phyloP scores from a whole-genome alignment of 176 grass and related monocot genomes.

The Hordeum vulgare region DNA sequence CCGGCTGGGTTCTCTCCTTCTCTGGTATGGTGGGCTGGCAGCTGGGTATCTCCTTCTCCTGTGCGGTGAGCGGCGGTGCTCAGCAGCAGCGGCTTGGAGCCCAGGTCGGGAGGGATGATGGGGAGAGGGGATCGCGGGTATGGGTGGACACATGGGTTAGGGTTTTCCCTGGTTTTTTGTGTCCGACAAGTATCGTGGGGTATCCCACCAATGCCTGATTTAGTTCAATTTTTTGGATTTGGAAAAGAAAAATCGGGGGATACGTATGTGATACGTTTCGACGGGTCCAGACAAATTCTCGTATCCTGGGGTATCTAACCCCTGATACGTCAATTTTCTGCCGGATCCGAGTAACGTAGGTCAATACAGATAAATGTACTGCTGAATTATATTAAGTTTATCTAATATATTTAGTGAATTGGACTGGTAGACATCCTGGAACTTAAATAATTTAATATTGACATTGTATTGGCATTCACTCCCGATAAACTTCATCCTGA shows the following conservation, averaged over 20 bases:
- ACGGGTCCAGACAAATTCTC: background rate
- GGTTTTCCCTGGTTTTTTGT: too few relatives aligned
- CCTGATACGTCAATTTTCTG: background rate
- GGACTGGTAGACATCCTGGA: background rate
- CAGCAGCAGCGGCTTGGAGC: too few relatives aligned
- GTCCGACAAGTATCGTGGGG: background rate
- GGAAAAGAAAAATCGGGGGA: background rate
- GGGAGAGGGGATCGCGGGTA: too few relatives aligned
- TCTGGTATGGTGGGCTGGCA: too few relatives aligned
- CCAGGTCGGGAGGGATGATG: too few relatives aligned
- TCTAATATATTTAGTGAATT: background rate
- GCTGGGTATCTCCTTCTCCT: background rate
- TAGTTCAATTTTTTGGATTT: background rate
- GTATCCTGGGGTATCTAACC: background rate
- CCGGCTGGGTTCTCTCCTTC: too few relatives aligned
- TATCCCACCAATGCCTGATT: background rate
- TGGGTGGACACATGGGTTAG: too few relatives aligned
- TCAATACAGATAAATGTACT: constrained; percentile 1
- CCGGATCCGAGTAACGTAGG: background rate
- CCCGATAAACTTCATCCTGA: background rate
- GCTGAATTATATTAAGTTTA: background rate
- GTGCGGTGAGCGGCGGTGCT: background rate
- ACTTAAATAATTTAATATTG: background rate
- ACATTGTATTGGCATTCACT: background rate
- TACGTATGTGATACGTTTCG: background rate